Base-by-base conservation (phyloP, 352 stramenopile species). In the Globisporangium orthogonon region DNA sequence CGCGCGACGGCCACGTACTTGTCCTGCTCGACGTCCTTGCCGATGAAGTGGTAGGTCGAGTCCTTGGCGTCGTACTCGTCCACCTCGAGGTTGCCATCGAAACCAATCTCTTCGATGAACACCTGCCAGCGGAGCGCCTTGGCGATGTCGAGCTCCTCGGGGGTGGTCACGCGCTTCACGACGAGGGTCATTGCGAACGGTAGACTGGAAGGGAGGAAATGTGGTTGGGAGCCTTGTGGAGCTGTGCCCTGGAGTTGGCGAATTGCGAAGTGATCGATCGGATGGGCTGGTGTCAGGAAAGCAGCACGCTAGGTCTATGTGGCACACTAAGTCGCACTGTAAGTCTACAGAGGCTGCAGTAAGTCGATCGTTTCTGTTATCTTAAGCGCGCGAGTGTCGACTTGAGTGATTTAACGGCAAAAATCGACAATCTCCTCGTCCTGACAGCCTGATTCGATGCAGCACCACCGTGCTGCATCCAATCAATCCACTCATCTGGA, bases 31-130 rank as follows among this genome's bases (percentile, higher is more conserved):
- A 69, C 49, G 52, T 86, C 71, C 46, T 73, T 76, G 52, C 70
- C 78, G n/a, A 87, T 6, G 43, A 87, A 84, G 51, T 86, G 72
- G 37, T 72, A 44, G 28, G 76, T 89, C 14, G 67, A 74, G 11
- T 66, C 40, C 18, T 70, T 55, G 50, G 70, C 52, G 63, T 87
- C 78, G 56, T 77, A 54, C 23, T 63, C 55, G 53, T 86, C 76
- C 43, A 80, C 53, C 62, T 86, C 68, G 15, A 71, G 47, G n/a
- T 48, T 53, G 2, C 53, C 49, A 30, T 76, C 63, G 47, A 77
- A 79, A 31, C 68, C 68, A 37, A 79, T 65, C 45, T 89, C 78
- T 7, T 73, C 52, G 46, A 86, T 66, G 60, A 88, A 88, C 41
- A 88, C 75, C 11, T 69, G 45, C 58, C 66, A 61, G 47, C 75